Evolutionary conservation across 23 red algal species (phyloP).

Genomic region (Pyropia haitanensis): DNA sequence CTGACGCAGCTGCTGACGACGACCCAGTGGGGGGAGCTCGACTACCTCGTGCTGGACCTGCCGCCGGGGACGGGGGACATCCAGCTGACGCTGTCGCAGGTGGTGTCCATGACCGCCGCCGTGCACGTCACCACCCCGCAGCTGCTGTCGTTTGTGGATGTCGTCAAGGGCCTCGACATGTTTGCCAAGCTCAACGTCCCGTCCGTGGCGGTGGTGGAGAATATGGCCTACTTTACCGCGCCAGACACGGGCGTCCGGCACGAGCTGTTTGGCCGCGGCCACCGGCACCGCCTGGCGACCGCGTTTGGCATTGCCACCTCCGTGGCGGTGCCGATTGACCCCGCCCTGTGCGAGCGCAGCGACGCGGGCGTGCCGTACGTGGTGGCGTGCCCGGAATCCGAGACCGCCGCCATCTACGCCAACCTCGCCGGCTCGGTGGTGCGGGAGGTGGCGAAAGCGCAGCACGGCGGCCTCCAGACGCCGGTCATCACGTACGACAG

Average conservation of each 20-base stretch:
- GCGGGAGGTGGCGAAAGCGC: conserved; percentile 67
- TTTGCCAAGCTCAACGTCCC: conserved; percentile 94
- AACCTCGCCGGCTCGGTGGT: conserved; percentile 71
- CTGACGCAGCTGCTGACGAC: conserved; percentile 89
- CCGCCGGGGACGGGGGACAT: conserved; percentile 98
- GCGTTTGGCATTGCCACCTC: conserved; percentile 78
- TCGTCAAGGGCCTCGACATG: conserved; percentile 94
- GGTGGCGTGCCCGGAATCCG: conserved; percentile 22
- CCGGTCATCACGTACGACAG: conserved; percentile 60
- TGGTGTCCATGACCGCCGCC: conserved; percentile 74
- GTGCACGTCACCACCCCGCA: conserved; percentile 98
- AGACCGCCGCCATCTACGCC: conserved; percentile 39
- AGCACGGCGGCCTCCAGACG: conserved; percentile 30
- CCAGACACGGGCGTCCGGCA: conserved; percentile 66
- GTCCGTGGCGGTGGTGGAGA: conserved; percentile 84
- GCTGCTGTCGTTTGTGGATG: conserved; percentile 90
- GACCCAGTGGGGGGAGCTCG: conserved; percentile 88
- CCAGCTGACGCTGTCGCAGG: conserved; percentile 91
- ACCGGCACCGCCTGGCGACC: conserved; percentile 45
- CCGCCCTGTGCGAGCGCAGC: conserved; percentile 51
- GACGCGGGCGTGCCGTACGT: conserved; percentile 76
- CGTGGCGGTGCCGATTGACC: conserved; percentile 71
- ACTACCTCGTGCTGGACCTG: conserved; percentile 95
- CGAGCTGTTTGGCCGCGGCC: conserved; percentile 85
- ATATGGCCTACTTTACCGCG: conserved; percentile 93